These are phyloP conservation scores for Mortierella antarctica DNA, from an alignment of 192 early-diverging fungal genomes.

Conservation along the genomic window DNA sequence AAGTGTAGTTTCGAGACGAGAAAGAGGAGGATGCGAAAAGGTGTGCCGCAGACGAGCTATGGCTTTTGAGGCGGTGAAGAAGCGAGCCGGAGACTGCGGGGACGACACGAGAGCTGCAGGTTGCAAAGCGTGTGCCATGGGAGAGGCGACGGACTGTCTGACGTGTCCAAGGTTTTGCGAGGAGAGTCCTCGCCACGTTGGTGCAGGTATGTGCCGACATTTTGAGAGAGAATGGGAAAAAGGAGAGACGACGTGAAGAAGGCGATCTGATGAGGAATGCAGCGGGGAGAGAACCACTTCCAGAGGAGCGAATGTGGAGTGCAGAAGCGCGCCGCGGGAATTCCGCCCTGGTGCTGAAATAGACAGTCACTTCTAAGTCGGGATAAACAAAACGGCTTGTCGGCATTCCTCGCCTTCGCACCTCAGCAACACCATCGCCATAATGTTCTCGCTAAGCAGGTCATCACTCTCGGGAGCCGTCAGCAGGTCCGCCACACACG, in stretches of 20 bases:
- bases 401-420: neutral
- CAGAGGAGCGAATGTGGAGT: no score
- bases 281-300: no score
- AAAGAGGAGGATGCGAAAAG: neutral
- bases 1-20: constrained; percentile 9
- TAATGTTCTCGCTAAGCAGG: constrained; percentile 45
- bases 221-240: neutral
- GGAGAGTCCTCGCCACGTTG: neutral
- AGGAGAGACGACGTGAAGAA: no score
- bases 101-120: neutral
- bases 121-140: neutral
- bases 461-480: constrained; percentile 24
- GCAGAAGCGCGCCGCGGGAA: no score
- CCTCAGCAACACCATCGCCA: neutral
- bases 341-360: neutral
- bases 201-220: constrained; percentile 2
- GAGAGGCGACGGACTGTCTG: no score
- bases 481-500: constrained; percentile 28
- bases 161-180: neutral
- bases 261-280: no score
- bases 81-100: neutral
- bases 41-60: neutral
- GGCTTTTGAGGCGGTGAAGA: neutral
- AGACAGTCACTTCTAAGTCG: neutral
- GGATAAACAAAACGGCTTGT: neutral